phyloP scores from a whole-genome alignment of 208 protist species.

The Kentomonas sorsogonicus region DNA sequence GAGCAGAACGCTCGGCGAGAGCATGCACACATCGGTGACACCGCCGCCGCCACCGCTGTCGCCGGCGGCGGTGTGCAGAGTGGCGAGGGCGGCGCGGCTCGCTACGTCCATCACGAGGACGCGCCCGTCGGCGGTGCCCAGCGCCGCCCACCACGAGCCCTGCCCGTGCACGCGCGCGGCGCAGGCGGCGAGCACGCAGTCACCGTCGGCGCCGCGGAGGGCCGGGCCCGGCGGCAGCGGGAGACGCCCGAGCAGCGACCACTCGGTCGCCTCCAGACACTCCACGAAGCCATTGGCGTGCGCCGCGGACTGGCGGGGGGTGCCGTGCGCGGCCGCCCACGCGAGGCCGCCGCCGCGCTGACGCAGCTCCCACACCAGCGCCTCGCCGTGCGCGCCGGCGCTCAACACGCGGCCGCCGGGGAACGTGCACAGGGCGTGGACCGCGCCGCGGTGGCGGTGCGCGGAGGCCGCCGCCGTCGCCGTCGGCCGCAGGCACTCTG shows the following conservation, averaged over 20 bases:
- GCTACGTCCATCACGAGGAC: too few species aligned
- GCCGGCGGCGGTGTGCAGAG: background rate
- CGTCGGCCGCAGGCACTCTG: constrained; percentile 23
- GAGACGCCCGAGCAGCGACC: too few species aligned
- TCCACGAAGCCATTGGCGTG: too few species aligned
- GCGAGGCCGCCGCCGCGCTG: background rate
- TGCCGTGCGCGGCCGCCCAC: background rate
- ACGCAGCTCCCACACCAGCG: constrained; percentile 39
- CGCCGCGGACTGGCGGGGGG: too few species aligned
- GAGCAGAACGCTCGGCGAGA: constrained; percentile 16
- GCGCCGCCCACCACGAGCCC: too few species aligned
- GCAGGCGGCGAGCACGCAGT: too few species aligned
- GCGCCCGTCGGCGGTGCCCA: background rate
- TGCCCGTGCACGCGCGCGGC: too few species aligned
- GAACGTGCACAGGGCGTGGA: constrained; percentile 30
- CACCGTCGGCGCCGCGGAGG: too few species aligned
- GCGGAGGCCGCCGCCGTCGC: constrained; percentile 26
- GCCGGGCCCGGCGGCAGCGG: too few species aligned
- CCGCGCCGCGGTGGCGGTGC: constrained; percentile 35
- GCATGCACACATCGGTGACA: constrained; percentile 3
- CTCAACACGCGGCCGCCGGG: constrained; percentile 34
- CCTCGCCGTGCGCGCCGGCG: constrained; percentile 51
- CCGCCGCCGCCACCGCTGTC: background rate
- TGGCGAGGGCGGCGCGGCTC: constrained; percentile 1
- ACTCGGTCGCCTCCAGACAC: too few species aligned